A percentile compares a stretch with the other conserved stretches of the same genome.
Conservation (phyloP, 2,329 filamentous ascomycete species). For the Xylariaceae sp. region DNA sequence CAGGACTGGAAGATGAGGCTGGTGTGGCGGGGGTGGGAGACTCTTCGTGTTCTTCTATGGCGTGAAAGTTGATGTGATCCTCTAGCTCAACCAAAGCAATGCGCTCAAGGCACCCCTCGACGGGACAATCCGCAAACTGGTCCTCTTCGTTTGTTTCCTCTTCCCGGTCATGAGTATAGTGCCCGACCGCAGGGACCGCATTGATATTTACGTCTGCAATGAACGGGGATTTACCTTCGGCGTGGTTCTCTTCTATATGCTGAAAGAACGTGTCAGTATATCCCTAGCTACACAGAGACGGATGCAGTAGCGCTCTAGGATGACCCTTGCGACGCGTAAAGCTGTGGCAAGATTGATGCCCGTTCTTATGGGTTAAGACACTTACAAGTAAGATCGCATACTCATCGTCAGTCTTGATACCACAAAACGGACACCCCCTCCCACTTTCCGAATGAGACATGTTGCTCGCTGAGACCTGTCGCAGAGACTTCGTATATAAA, state of each 20-base stretch:
- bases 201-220: constrained; percentile 11
- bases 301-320: no score
- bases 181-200: background rate
- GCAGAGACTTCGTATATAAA: no score
- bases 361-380: background rate
- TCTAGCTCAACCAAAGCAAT: constrained; percentile 50
- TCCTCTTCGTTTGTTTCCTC: constrained; percentile 25
- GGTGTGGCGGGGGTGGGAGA: constrained; percentile 12
- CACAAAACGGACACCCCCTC: constrained; percentile 39
- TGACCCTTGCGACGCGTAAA: no score
- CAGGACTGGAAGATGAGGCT: background rate
- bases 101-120: constrained; percentile 57
- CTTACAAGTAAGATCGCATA: constrained; percentile 37
- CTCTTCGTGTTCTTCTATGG: constrained; percentile 45
- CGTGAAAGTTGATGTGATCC: constrained; percentile 57
- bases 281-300: background rate
- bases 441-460: constrained; percentile 10
- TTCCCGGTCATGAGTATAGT: background rate
- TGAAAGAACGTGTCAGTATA: constrained; percentile 13
- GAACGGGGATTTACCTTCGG: constrained; percentile 25
- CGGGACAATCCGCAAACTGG: constrained; percentile 49
- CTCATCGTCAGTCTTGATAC: constrained; percentile 29
- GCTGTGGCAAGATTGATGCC: no score
- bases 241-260: constrained; percentile 31
- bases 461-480: background rate